These are phyloP conservation scores for Cladosporium sp. DNA, from an alignment of 2,329 filamentous ascomycete species.

Conservation along the genomic window DNA sequence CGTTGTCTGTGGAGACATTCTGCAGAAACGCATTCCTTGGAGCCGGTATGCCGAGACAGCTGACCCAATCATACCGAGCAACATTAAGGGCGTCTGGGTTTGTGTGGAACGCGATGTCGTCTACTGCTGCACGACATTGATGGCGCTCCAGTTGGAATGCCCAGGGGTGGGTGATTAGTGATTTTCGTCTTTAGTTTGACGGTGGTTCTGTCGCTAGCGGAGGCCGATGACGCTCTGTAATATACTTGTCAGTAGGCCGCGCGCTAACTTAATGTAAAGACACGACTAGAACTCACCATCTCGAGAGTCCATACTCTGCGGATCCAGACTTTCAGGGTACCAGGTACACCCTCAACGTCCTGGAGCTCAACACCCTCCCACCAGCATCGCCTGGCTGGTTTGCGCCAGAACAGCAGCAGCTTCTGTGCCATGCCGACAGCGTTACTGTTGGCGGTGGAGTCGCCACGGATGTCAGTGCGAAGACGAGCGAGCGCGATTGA, in stretches of 20 bases:
- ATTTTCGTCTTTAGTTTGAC: not conserved
- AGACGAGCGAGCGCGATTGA: slow-evolving; percentile 90
- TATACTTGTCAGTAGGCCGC: not conserved
- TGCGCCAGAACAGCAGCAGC: slow-evolving; percentile 94
- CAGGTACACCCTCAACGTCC: slow-evolving; percentile 84
- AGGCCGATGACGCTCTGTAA: slow-evolving; percentile 37
- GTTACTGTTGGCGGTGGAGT: slow-evolving; percentile 70
- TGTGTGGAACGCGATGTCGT: not conserved
- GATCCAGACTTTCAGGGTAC: slow-evolving; percentile 97
- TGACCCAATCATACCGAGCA: not conserved
- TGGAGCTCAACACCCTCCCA: slow-evolving; percentile 97
- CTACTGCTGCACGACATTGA: not conserved
- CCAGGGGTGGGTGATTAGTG: not conserved
- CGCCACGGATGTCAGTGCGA: slow-evolving; percentile 73
- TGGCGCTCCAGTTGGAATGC: not conserved
- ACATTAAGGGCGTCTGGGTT: not conserved
- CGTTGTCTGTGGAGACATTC: not conserved
- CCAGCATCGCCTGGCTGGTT: slow-evolving; percentile 95
- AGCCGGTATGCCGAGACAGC: not conserved
- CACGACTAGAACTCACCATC: slow-evolving; percentile 64
- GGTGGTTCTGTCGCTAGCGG: slow-evolving; percentile 25
- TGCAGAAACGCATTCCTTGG: not conserved
- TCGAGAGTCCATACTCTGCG: slow-evolving; percentile 96
- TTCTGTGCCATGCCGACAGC: slow-evolving; percentile 98
- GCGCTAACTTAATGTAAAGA: not conserved